Evolutionary conservation across 345 rosid species (phyloP).

Genomic region (Gossypium mustelinum): DNA sequence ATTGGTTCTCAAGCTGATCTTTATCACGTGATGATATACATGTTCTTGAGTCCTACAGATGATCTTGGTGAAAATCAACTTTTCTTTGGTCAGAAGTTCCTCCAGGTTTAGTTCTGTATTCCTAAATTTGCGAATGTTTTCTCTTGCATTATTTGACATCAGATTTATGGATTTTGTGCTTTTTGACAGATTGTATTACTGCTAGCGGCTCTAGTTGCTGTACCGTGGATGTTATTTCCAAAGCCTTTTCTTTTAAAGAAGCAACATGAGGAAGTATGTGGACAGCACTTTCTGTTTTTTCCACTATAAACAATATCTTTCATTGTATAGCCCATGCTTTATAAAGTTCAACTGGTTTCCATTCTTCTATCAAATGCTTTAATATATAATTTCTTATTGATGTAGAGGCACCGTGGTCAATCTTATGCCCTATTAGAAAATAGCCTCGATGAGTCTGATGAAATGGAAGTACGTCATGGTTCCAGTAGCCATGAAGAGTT

Average conservation of each 20-base stretch:
- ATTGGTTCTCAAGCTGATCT: constrained; percentile 68
- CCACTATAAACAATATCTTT: neutral
- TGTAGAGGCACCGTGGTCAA: constrained; percentile 52
- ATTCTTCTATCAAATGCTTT: neutral
- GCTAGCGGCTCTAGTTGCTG: constrained; percentile 48
- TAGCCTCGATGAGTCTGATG: constrained; percentile 33
- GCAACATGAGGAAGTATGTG: constrained; percentile 49
- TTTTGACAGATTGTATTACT: constrained; percentile 44
- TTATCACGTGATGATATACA: constrained; percentile 67
- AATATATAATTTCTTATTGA: neutral
- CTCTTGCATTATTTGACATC: neutral
- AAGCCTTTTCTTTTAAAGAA: constrained; percentile 63
- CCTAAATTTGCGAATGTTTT: neutral
- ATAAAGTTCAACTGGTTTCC: neutral
- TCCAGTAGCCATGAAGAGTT: constrained; percentile 50
- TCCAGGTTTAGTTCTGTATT: constrained; percentile 41
- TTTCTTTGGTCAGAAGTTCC: constrained; percentile 46
- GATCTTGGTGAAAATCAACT: constrained; percentile 64
- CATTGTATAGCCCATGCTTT: neutral
- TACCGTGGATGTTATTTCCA: constrained; percentile 70
- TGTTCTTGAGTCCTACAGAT: constrained; percentile 60
- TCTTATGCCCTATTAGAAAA: constrained; percentile 36
- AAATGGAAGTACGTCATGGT: constrained; percentile 36
- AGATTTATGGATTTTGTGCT: neutral
- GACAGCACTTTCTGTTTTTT: neutral